Conservation (phyloP, 148 eudicot genomes). For the Vaccinium vitisidaea region DNA sequence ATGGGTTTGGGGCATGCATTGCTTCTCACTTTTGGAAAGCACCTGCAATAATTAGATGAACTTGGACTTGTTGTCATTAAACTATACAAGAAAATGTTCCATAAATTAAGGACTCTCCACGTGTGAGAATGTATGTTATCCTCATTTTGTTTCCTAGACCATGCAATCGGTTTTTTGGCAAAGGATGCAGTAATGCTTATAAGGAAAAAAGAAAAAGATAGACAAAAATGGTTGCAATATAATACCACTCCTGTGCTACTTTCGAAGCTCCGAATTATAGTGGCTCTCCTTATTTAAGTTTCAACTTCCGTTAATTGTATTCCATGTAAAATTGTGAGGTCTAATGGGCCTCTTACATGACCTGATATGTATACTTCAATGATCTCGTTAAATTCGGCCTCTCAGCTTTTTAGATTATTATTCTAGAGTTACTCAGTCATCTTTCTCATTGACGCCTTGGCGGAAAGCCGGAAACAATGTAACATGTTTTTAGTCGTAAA, state of each 20-base stretch:
- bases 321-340: not conserved
- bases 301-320: not conserved
- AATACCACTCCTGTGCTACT: not conserved
- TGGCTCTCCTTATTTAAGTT: not conserved
- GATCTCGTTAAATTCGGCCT: not conserved
- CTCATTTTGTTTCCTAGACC: not conserved
- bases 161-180: not conserved
- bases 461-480: not conserved
- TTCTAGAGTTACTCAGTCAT: not conserved
- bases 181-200: not conserved
- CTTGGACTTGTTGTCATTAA: not conserved
- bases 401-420: not conserved
- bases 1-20: not conserved
- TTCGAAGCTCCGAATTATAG: not conserved
- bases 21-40: constrained; percentile 10
- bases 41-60: not conserved
- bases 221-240: not conserved
- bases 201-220: not conserved
- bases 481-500: not conserved
- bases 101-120: not conserved
- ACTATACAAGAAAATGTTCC: not conserved
- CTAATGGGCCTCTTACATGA: not conserved
- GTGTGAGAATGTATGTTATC: not conserved
- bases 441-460: not conserved
- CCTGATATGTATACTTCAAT: not conserved